phyloP scores from a whole-genome alignment of 2,329 filamentous ascomycete species.

The Alternaria sp. region DNA sequence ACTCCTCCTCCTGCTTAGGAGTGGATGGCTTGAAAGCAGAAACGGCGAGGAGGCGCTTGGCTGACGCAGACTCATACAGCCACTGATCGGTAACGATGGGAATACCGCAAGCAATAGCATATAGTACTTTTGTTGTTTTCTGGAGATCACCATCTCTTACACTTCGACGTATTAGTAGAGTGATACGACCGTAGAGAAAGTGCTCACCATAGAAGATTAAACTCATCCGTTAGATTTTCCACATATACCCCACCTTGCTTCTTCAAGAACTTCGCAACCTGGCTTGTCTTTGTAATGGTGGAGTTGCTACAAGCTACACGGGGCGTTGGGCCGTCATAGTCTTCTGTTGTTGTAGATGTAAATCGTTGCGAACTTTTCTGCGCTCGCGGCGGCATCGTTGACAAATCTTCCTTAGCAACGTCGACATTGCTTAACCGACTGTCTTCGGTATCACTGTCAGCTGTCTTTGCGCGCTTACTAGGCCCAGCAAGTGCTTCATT shows the following conservation, averaged over 20 bases:
- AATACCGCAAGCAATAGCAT: constrained; percentile 54
- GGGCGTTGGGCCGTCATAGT: constrained; percentile 38
- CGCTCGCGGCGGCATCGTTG: constrained; percentile 26
- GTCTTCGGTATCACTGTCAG: constrained; percentile 16
- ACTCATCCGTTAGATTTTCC: constrained; percentile 42
- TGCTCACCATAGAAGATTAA: constrained; percentile 47
- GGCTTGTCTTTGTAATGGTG: constrained; percentile 31
- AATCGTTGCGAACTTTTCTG: constrained; percentile 31
- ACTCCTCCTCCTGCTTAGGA: constrained; percentile 49
- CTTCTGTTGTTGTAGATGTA: constrained; percentile 13
- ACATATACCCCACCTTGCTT: constrained; percentile 42
- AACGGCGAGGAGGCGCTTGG: constrained; percentile 49
- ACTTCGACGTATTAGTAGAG: constrained; percentile 38
- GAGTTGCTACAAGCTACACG: constrained; percentile 49
- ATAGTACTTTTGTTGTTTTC: constrained; percentile 58
- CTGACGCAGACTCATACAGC: constrained; percentile 52
- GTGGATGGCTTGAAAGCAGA: constrained; percentile 46
- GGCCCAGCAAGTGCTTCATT: constrained; percentile 7
- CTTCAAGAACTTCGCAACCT: constrained; percentile 47
- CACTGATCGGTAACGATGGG: constrained; percentile 59
- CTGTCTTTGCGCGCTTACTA: constrained; percentile 30
- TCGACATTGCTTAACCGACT: constrained; percentile 19
- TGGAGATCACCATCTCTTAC: constrained; percentile 51
- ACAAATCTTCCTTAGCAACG: constrained; percentile 6
- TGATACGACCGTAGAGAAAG: background rate